Evolutionary conservation across 78 protist genomes (phyloP).

Genomic region (Capsaspora owczarzaki): DNA sequence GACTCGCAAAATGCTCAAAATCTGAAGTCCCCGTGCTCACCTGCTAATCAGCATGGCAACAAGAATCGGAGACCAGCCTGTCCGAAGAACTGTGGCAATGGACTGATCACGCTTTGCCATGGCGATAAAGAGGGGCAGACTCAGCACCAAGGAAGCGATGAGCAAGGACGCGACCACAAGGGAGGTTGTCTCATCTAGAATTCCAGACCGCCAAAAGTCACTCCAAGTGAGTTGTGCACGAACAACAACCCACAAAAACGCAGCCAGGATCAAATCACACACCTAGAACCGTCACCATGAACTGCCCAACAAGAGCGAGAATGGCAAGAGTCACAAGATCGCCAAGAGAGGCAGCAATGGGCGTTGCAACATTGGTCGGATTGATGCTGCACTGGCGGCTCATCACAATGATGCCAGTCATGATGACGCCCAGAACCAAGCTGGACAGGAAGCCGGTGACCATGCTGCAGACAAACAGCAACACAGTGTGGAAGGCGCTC

Average conservation of each 20-base stretch:
- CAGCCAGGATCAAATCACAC: background rate
- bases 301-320: background rate
- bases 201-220: background rate
- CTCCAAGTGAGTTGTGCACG: background rate
- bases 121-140: background rate
- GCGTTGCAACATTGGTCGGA: conserved; percentile 5
- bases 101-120: background rate
- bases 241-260: background rate
- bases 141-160: background rate
- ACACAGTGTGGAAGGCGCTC: background rate
- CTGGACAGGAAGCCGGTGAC: background rate
- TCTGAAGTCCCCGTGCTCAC: background rate
- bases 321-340: background rate
- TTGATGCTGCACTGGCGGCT: background rate
- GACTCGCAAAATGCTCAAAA: too few relatives aligned
- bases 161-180: background rate
- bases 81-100: background rate
- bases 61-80: background rate
- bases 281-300: background rate
- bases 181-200: background rate
- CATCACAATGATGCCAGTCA: background rate
- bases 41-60: background rate
- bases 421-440: background rate
- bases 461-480: background rate
- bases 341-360: background rate